Evolutionary conservation across 225 moss, liverwort and hornwort genomes (phyloP), one percentile per base, ranked within the genome.

Genomic region (Marchantia paleacea): DNA sequence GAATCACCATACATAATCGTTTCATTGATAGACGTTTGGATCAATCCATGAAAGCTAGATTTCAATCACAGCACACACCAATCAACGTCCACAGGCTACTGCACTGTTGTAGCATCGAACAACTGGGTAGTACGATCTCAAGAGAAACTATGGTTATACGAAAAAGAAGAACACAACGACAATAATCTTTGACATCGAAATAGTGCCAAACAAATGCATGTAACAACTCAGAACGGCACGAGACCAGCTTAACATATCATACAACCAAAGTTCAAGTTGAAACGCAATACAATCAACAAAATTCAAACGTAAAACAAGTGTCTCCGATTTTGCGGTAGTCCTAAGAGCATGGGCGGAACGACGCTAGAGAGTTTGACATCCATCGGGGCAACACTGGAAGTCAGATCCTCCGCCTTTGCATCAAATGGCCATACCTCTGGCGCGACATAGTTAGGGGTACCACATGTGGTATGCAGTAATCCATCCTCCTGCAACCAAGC

Each of bases 401-500:
- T 39, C 39, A 39, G 39, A 39, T 39, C 39, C 52, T 72, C 22
- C 3, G n/a, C 50, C 16, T 51, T n/a, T 9, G 9, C 22, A 51
- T 8, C 19, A 19, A 8, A 20, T 57, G 19, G 18, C 19, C 73
- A 25, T 70, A 88, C 88, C 88, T 88, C 88, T 47, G 88, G 88
- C 51, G 88, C 88, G 64, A 88, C 88, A 80, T 88, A 88, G 75
- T 88, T 88, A 31, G 88, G 88, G 39, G 88, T 88, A 54, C 88
- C 88, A 77, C 88, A 88, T 4, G 88, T 88, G 12, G 88, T 88
- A 62, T 88, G 88, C 25, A 88, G 68, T 77, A 88, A 73, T 47
- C 88, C 88, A 82, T 88, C 88, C 79, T 85, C 88, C 88, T 88
- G 88, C 28, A 81, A 73, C 29, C 75, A 79, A 31, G 20, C n/a